A percentile compares a stretch with the other conserved stretches of the same genome.
Conservation (phyloP, 352 stramenopile genomes). For the Pythium myriotylum region DNA sequence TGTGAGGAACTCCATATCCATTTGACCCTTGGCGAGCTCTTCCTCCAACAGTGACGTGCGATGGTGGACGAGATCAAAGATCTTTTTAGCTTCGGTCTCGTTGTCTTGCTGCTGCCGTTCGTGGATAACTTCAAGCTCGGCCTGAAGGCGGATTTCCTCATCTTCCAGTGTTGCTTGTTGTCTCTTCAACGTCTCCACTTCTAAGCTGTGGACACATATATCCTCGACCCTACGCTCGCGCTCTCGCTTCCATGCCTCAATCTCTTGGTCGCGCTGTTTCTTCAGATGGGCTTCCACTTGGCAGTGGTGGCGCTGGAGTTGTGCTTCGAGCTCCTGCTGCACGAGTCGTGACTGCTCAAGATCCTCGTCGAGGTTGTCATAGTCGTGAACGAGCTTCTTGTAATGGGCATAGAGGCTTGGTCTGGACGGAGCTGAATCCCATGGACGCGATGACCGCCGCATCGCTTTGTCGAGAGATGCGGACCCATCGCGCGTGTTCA, state of each 20-base stretch:
- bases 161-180: slow-evolving; percentile 37
- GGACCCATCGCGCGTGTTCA: not conserved
- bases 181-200: slow-evolving; percentile 29
- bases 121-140: slow-evolving; percentile 50
- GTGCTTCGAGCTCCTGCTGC: slow-evolving; percentile 33
- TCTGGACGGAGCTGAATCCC: slow-evolving; percentile 2
- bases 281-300: slow-evolving; percentile 9
- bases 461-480: not conserved
- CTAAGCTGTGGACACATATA: slow-evolving; percentile 32
- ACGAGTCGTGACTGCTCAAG: slow-evolving; percentile 33
- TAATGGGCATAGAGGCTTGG: slow-evolving; percentile 55
- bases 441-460: slow-evolving; percentile 7
- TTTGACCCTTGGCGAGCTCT: slow-evolving; percentile 45
- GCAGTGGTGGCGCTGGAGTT: slow-evolving; percentile 19
- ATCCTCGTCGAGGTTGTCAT: slow-evolving; percentile 45
- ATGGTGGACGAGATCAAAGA: slow-evolving; percentile 51
- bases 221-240: slow-evolving; percentile 38
- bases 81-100: slow-evolving; percentile 39
- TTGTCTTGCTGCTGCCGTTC: slow-evolving; percentile 43
- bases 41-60: slow-evolving; percentile 46
- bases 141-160: slow-evolving; percentile 43
- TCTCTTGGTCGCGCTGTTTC: slow-evolving; percentile 28
- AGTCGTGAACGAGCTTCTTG: slow-evolving; percentile 55
- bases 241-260: slow-evolving; percentile 42
- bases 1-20: slow-evolving; percentile 53